Evolutionary conservation across 2,329 filamentous ascomycete genomes (phyloP).

Genomic region (Biscogniauxia marginata): DNA sequence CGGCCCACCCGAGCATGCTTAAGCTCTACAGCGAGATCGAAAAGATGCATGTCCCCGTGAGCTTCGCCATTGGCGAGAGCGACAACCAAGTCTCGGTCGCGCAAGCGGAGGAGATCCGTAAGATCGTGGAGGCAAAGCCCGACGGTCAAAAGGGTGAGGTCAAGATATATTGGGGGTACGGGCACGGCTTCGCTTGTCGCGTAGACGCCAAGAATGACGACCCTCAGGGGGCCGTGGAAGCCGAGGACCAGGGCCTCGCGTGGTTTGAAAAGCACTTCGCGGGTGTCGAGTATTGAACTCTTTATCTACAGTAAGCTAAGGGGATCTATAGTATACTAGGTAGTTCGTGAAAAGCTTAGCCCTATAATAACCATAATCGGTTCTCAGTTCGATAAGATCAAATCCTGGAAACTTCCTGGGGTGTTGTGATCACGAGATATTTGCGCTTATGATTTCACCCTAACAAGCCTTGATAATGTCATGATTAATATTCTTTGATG

Average conservation of each 20-base stretch:
- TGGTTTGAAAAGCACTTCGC: conserved; percentile 31
- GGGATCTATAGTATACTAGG: no score
- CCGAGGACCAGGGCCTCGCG: conserved; percentile 31
- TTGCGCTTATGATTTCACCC: no score
- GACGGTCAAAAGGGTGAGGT: conserved; percentile 36
- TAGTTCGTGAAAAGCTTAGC: no score
- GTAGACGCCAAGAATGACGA: conserved; percentile 23
- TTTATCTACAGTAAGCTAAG: no score
- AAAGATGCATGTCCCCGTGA: conserved; percentile 42
- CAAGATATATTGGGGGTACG: conserved; percentile 36
- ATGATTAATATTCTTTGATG: no score
- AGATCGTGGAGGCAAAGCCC: conserved; percentile 35
- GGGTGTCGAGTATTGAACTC: conserved; percentile 12
- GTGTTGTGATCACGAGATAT: no score
- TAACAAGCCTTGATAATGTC: no score
- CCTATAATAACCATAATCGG: no score
- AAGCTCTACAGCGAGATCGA: conserved; percentile 47
- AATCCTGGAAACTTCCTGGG: no score
- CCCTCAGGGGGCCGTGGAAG: conserved; percentile 25
- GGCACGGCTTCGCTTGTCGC: conserved; percentile 41
- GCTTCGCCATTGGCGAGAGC: conserved; percentile 45
- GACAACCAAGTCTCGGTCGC: conserved; percentile 40
- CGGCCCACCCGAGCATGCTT: conserved; percentile 52
- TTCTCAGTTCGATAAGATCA: no score
- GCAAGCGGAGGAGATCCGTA: conserved; percentile 34